Evolutionary conservation across 495 filamentous ascomycete species (phyloP).

Genomic region (Zalerion maritima): DNA sequence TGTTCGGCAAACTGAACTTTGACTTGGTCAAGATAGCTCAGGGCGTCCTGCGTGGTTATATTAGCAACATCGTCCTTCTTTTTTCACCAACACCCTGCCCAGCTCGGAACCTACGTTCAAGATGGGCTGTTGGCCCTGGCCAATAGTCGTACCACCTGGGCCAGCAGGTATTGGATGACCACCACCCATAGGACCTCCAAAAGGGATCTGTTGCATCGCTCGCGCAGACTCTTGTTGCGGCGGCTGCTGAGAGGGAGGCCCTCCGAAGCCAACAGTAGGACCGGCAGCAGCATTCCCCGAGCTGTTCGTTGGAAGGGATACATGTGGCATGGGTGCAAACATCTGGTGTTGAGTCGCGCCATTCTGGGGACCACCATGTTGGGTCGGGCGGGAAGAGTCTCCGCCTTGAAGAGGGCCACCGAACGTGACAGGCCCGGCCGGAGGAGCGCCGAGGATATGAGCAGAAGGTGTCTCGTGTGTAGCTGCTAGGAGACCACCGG

Average conservation of each 20-base stretch:
- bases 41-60: conserved; percentile 52
- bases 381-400: conserved; percentile 39
- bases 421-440: conserved; percentile 53
- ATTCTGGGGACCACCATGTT: conserved; percentile 50
- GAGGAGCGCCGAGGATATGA: conserved; percentile 46
- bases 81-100: conserved; percentile 6
- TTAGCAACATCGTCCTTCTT: conserved; percentile 10
- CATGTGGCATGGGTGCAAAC: conserved; percentile 38
- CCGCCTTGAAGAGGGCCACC: conserved; percentile 49
- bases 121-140: conserved; percentile 88
- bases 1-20: conserved; percentile 96
- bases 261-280: conserved; percentile 28
- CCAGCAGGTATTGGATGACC: conserved; percentile 16
- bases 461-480: conserved; percentile 44
- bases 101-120: conserved; percentile 70
- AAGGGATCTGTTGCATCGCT: conserved; percentile 30
- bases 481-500: conserved; percentile 70
- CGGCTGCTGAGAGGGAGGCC: too few relatives aligned
- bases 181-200: conserved; percentile 16
- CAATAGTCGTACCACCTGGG: conserved; percentile 37
- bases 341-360: conserved; percentile 45
- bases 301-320: conserved; percentile 28
- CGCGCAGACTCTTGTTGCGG: conserved; percentile 32
- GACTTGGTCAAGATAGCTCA: conserved; percentile 96
- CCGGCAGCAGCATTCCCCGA: conserved; percentile 26